Conservation (phyloP, 179 eudicot genomes). For the Pouteria campechiana region DNA sequence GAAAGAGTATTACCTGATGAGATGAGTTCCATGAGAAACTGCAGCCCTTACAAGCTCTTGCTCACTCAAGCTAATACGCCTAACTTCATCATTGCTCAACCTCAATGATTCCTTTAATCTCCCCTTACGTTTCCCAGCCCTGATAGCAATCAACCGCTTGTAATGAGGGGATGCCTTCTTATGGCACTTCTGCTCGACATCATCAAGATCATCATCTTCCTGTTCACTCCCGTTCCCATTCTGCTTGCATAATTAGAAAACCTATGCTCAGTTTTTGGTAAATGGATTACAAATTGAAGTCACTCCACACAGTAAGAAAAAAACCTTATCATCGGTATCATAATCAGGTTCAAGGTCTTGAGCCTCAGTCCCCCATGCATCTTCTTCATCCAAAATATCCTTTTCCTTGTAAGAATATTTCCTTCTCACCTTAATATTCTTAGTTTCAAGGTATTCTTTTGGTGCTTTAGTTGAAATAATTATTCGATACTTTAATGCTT, state of each 20-base stretch:
- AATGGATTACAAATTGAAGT: too few species aligned
- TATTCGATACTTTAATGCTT: conserved; percentile 44
- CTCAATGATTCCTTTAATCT: conserved; percentile 10
- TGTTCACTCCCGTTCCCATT: too few species aligned
- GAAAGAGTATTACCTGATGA: conserved; percentile 32
- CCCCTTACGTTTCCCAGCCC: conserved; percentile 21
- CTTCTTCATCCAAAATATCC: conserved; percentile 15
- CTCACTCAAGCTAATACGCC: conserved; percentile 22
- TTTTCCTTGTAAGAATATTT: conserved; percentile 11
- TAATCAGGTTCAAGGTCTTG: conserved; percentile 1
- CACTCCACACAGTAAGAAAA: too few species aligned
- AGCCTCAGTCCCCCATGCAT: conserved; percentile 10
- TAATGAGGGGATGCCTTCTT: too few species aligned
- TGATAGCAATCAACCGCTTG: conserved; percentile 25
- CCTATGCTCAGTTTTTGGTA: too few species aligned
- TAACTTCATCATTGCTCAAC: conserved; percentile 4
- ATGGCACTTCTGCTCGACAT: too few species aligned
- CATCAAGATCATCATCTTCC: too few species aligned
- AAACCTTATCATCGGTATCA: conserved; percentile 11
- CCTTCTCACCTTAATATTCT: conserved; percentile 13
- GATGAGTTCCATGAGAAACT: conserved; percentile 7
- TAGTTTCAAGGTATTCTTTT: conserved; percentile 40
- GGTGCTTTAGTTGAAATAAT: conserved; percentile 80
- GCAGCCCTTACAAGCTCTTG: conserved; percentile 21
- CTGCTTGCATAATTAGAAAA: too few species aligned